These are phyloP conservation scores for Luzula sylvatica DNA, from an alignment of 176 grass and related monocot species.

Conservation along the genomic window DNA sequence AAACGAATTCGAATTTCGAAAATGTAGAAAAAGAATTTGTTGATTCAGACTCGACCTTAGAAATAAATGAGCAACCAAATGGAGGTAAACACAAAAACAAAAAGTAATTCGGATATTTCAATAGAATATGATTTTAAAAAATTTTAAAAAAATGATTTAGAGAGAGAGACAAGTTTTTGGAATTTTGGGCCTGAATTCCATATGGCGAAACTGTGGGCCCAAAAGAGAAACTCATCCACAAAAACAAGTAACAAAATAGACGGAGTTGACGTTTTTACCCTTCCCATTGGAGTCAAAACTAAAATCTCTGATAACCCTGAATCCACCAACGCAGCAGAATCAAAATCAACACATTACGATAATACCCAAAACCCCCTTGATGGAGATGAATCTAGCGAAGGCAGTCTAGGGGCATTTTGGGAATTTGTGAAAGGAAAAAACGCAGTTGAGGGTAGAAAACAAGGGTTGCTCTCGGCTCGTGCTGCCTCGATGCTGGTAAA, in stretches of 20 bases:
- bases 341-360: constrained; percentile 19
- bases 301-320: constrained; percentile 24
- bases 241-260: constrained; percentile 21
- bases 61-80: constrained; percentile 20
- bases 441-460: constrained; percentile 50
- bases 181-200: constrained; percentile 56
- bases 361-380: constrained; percentile 21
- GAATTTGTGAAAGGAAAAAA: constrained; percentile 62
- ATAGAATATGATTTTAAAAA: too few relatives aligned
- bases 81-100: constrained; percentile 20
- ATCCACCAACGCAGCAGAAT: constrained; percentile 11
- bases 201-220: constrained; percentile 70
- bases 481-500: constrained; percentile 88
- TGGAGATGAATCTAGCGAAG: constrained; percentile 29
- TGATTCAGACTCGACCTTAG: constrained; percentile 15
- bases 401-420: constrained; percentile 50
- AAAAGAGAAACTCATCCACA: constrained; percentile 30
- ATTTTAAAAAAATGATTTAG: constrained; percentile 15
- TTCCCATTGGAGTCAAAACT: constrained; percentile 78
- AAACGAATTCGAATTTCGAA: too few relatives aligned
- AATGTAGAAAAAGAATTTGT: neutral
- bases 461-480: constrained; percentile 40
- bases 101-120: too few relatives aligned
- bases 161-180: constrained; percentile 38
- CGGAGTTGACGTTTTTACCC: constrained; percentile 41